Base-by-base conservation (phyloP, 371 early-diverging fungal genomes). In the Mortierella sp. region DNA sequence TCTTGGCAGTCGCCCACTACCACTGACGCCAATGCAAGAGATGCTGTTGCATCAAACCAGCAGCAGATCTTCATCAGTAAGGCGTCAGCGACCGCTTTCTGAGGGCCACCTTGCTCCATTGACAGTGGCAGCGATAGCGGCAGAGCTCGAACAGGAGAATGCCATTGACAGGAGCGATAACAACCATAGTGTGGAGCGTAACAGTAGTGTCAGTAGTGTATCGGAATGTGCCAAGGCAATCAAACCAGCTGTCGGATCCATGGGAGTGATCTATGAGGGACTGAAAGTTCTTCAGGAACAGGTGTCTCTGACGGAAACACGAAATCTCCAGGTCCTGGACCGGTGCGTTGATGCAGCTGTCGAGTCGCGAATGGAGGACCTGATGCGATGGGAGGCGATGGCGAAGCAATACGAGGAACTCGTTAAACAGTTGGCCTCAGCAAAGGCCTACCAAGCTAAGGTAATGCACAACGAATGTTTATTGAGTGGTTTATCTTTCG, bases 401-500 rank as follows among this genome's bases (percentile, higher is more conserved):
- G 38, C 19, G 1, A 19, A 21, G 10, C 38, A 27, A 27, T 31
- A 49, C 4, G 50, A 48, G 7, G 48, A 58, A 2, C 23, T 58
- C 0, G 31, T 19, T 19, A 31, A 58, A 5, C 60, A 60, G 27
- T 41, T 51, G 9, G 39, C 19, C 12, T 21, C 23, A 5, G 30
- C 60, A 1, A 51, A 10, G 18, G 23, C 23, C 1, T 41, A 28
- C 24, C 60, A 60, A 28, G 24, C 39, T 39, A 60, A 50, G 52
- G 51, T 50, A 51, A 39, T 2, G 18, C n/a, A 34, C n/a, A 34
- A 21, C 28, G n/a, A 18, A 27, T 5, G n/a, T 2, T 21, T 19
- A 19, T 28, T n/a, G n/a, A n/a, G n/a, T n/a, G n/a, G n/a, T n/a
- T n/a, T n/a, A n/a, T n/a, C n/a, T n/a, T n/a, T n/a, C n/a, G n/a